Evolutionary conservation across 1,284 basidiomycete species (phyloP), one percentile per base, ranked within the genome.

Genomic region (Apiotrichum gracile): DNA sequence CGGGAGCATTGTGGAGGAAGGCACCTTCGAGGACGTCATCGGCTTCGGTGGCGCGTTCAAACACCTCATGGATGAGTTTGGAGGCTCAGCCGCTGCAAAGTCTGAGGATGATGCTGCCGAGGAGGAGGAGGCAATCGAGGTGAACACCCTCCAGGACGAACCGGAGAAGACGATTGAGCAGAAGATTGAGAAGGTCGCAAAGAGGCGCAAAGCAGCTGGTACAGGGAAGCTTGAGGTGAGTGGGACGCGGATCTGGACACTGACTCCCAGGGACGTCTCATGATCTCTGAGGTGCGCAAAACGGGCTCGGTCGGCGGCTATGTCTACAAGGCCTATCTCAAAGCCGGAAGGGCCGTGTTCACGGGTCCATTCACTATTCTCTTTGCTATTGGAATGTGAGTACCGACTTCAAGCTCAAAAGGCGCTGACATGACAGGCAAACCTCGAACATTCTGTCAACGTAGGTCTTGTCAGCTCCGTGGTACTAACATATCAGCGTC

Each of bases 301-400:
- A 85, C 83, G 0, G 85, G 85, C 3, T 81, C 83, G 5, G 80
- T 86, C 16, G 79, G 82, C 19, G 76, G 76, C 67, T 72, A 69
- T 66, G 87, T 90, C 16, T 90, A 88, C 69, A 66, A 69, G n/a
- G 76, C 80, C 6, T 90, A 88, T 67, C 65, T 88, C 38, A 73
- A 70, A 27, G 86, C 86, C 2, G 86, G 83, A 3, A 74, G 77
- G n/a, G 84, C 82, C 3, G 74, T 64, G 41, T 68, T 81, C 53
- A 85, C 83, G 2, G 67, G 81, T 0, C 85, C 86, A 0, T 58
- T 85, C 14, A 74, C 85, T n/a, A 12, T 86, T 4, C 12, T 82
- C 1, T 77, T 80, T 39, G 78, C 84, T 22, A 39, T 81, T 5
- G 63, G 84, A 17, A 85, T 87, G 68, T 63, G 39, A 52, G 63